A percentile compares a stretch with the other conserved stretches of the same genome.
Evolutionary conservation across 441 rosid genomes (phyloP).

Genomic region (Capsella rubella): DNA sequence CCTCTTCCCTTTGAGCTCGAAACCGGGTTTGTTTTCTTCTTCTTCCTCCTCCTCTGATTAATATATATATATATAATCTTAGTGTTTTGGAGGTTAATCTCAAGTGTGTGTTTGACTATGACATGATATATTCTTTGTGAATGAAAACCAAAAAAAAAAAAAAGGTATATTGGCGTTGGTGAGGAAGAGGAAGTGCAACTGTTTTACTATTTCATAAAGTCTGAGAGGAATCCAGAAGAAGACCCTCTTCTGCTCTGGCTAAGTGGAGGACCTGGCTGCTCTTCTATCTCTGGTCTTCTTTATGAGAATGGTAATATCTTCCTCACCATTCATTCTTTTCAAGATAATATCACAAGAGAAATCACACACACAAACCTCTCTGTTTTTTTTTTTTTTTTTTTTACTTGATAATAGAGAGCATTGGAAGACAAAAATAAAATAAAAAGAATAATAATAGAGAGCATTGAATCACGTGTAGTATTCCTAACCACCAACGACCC

Average conservation of each 20-base stretch:
- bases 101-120: background rate
- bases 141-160: background rate
- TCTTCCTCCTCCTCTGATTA: background rate
- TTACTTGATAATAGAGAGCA: too few species aligned
- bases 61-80: background rate
- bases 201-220: constrained; percentile 47
- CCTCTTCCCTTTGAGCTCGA: constrained; percentile 61
- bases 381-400: too few species aligned
- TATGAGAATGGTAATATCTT: constrained; percentile 61
- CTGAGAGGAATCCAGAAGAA: constrained; percentile 45
- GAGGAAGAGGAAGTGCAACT: constrained; percentile 43
- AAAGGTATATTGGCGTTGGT: constrained; percentile 49
- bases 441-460: too few species aligned
- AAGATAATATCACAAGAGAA: too few species aligned
- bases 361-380: too few species aligned
- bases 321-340: constrained; percentile 3
- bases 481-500: too few species aligned
- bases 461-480: too few species aligned
- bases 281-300: constrained; percentile 56
- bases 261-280: constrained; percentile 86
- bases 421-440: too few species aligned
- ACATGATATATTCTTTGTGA: background rate
- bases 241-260: constrained; percentile 80
- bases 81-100: background rate
- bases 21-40: constrained; percentile 51